Conservation (phyloP, 768 basidiomycete genomes). For the Mycena sanguinolenta region DNA sequence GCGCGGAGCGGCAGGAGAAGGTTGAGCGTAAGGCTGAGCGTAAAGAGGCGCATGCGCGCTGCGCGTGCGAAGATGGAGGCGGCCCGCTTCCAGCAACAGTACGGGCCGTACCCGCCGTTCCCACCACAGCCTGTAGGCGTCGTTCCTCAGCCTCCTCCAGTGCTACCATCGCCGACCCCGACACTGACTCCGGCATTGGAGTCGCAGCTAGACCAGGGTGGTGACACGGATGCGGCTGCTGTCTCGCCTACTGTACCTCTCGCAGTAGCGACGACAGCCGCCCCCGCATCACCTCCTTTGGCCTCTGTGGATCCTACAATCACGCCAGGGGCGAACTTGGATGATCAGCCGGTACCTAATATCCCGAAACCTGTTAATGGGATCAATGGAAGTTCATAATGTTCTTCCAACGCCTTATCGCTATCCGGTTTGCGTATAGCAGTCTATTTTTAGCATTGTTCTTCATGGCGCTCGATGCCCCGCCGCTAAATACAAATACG, state of each 20-base stretch:
- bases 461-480: not conserved
- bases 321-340: not conserved
- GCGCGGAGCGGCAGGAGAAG: conserved; percentile 28
- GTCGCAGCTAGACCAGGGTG: not conserved
- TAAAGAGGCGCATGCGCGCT: conserved; percentile 27
- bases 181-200: not conserved
- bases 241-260: conserved; percentile 7
- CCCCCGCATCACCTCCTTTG: conserved; percentile 24
- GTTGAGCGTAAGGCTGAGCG: conserved; percentile 25
- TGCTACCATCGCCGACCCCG: not conserved
- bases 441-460: conserved; percentile 4
- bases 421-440: not conserved
- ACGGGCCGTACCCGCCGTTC: conserved; percentile 25
- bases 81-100: conserved; percentile 23
- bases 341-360: not conserved
- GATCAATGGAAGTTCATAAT: conserved; percentile 20
- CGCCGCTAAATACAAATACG: not conserved
- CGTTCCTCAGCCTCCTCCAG: not conserved
- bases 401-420: not conserved
- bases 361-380: conserved; percentile 22
- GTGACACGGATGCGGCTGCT: conserved; percentile 26
- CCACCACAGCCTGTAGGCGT: not conserved
- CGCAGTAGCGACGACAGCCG: conserved; percentile 20
- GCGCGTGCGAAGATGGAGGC: conserved; percentile 30
- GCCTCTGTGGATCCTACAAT: not conserved